Conservation (phyloP, 192 early-diverging fungal genomes). For the Backusella sp. region DNA sequence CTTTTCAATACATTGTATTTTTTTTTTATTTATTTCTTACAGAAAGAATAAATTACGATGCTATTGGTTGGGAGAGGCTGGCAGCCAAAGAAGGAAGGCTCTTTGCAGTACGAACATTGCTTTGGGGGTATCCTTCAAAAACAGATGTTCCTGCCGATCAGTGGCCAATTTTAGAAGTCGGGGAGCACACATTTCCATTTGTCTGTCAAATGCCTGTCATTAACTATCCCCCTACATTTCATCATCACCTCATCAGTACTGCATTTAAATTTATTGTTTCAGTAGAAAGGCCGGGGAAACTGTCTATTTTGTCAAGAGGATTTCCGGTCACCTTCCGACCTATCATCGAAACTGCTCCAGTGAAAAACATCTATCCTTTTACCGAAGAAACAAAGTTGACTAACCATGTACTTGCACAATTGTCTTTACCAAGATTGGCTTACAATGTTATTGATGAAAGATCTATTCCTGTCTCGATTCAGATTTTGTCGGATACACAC, state of each 20-base stretch:
- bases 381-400: slow-evolving; percentile 1
- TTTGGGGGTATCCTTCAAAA: background rate
- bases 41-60: slow-evolving; percentile 17
- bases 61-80: slow-evolving; percentile 7
- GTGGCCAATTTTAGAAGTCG: background rate
- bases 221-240: slow-evolving; percentile 6
- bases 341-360: background rate
- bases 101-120: background rate
- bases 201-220: slow-evolving; percentile 9
- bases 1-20: background rate
- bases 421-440: slow-evolving; percentile 1
- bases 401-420: background rate
- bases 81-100: background rate
- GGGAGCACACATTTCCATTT: slow-evolving; percentile 3
- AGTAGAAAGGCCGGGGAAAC: background rate
- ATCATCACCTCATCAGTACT: background rate
- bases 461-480: background rate
- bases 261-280: background rate
- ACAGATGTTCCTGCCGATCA: background rate
- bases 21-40: background rate
- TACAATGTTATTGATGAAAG: background rate
- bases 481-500: background rate
- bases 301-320: background rate
- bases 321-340: background rate
- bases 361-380: background rate